phyloP scores from a whole-genome alignment of 169 alveolate species.

The Plasmodium knowlesi region DNA sequence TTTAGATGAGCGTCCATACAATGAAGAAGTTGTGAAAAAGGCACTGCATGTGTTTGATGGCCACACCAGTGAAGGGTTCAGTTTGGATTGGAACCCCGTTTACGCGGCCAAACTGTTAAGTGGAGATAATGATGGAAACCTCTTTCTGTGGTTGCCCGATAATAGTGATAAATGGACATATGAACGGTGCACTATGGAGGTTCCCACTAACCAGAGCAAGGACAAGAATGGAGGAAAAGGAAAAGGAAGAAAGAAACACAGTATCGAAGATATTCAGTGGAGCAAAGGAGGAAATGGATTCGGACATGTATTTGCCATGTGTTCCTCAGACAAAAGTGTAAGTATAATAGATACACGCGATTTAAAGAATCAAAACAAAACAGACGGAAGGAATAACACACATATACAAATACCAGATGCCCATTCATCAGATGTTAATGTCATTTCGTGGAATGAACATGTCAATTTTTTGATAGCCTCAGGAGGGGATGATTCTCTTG shows the following conservation, averaged over 20 bases:
- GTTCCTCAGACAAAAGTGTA: conserved; percentile 81
- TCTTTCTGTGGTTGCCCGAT: conserved; percentile 80
- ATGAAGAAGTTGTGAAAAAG: conserved; percentile 4
- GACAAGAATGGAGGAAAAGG: background rate
- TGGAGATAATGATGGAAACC: conserved; percentile 81
- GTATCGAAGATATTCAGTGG: conserved; percentile 84
- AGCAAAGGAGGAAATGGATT: conserved; percentile 70
- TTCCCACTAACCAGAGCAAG: background rate
- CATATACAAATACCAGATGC: conserved; percentile 68
- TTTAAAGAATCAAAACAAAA: background rate
- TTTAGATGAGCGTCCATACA: conserved; percentile 23
- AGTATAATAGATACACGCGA: conserved; percentile 46
- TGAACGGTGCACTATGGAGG: background rate
- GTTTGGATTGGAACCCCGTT: conserved; percentile 82
- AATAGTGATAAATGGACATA: conserved; percentile 31
- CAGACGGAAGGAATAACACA: background rate
- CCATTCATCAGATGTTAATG: conserved; percentile 67
- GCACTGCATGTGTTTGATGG: conserved; percentile 43
- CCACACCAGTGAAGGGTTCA: conserved; percentile 85
- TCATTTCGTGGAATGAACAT: conserved; percentile 61
- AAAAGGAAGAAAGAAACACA: background rate
- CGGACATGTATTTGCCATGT: conserved; percentile 76
- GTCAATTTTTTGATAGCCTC: conserved; percentile 38
- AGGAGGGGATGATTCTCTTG: conserved; percentile 68
- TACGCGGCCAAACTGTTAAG: conserved; percentile 80